A percentile compares a stretch with the other conserved stretches of the same genome.
Conservation (phyloP, 129 eudicot genomes). For the Saposhnikovia divaricata region DNA sequence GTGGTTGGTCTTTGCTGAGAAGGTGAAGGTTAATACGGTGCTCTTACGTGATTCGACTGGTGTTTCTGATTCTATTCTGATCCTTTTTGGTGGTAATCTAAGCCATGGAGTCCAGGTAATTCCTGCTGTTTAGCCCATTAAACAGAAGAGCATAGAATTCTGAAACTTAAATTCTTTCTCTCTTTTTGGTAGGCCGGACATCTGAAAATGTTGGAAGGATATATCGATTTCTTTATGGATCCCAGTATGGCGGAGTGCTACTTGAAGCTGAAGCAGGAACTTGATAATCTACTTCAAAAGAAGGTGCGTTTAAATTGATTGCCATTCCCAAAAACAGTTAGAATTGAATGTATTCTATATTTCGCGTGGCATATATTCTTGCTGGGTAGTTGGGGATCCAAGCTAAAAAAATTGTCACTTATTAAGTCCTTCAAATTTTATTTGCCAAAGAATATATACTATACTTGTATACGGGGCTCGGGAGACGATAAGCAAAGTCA, state of each 20-base stretch:
- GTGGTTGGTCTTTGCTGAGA: slow-evolving; percentile 96
- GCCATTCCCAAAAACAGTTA: not conserved
- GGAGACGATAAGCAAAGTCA: not conserved
- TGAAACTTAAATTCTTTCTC: not conserved
- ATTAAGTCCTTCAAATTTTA: not conserved
- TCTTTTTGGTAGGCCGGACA: slow-evolving; percentile 58
- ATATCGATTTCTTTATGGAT: slow-evolving; percentile 91
- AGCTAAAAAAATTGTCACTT: not conserved
- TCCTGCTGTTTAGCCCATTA: not conserved
- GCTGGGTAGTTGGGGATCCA: not conserved
- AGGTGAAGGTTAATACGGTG: slow-evolving; percentile 84
- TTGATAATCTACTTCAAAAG: slow-evolving; percentile 66
- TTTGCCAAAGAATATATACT: not conserved
- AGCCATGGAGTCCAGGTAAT: slow-evolving; percentile 63
- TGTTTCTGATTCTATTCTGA: slow-evolving; percentile 84
- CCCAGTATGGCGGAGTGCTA: slow-evolving; percentile 76
- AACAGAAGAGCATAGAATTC: not conserved
- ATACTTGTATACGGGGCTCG: not conserved
- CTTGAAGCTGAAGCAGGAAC: slow-evolving; percentile 74
- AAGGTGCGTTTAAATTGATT: slow-evolving; percentile 39
- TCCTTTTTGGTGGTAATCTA: slow-evolving; percentile 88
- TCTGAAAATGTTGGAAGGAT: slow-evolving; percentile 83
- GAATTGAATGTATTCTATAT: not conserved
- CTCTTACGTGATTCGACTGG: slow-evolving; percentile 97
- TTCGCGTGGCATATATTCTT: not conserved